These are phyloP conservation scores for Takashimella tepidaria DNA, from an alignment of 1,284 basidiomycete genomes.

Conservation along the genomic window DNA sequence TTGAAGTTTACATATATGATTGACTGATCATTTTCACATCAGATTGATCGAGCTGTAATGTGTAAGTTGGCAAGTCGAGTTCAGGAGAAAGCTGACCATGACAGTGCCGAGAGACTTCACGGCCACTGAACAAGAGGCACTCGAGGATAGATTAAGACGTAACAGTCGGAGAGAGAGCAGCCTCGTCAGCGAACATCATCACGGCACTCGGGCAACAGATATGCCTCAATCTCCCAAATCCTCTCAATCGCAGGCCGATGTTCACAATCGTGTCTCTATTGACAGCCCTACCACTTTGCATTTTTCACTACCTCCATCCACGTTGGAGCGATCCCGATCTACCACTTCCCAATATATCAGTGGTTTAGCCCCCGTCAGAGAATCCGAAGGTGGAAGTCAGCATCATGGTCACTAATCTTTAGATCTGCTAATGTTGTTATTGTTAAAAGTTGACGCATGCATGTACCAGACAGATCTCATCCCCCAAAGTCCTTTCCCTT, in stretches of 20 bases:
- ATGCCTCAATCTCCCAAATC: not conserved
- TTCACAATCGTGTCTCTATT: not conserved
- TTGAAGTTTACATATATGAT: too few species aligned
- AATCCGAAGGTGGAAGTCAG: too few species aligned
- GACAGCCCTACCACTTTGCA: not conserved
- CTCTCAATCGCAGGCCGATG: not conserved
- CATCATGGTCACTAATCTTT: too few species aligned
- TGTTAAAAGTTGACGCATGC: too few species aligned
- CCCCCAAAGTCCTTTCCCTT: too few species aligned
- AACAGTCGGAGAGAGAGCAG: not conserved
- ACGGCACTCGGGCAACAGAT: not conserved
- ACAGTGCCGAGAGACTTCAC: slow-evolving; percentile 44
- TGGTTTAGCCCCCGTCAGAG: not conserved
- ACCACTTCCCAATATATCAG: not conserved
- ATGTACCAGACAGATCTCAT: too few species aligned
- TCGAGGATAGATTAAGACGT: slow-evolving; percentile 28
- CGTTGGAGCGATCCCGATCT: not conserved
- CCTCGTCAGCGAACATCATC: not conserved
- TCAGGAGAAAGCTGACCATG: not conserved
- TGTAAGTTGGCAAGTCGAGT: slow-evolving; percentile 20
- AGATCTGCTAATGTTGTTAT: too few species aligned
- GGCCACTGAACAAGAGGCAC: slow-evolving; percentile 34
- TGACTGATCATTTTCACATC: not conserved
- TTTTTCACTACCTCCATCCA: not conserved
- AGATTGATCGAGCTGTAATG: slow-evolving; percentile 49